These are phyloP conservation scores for Acorus gramineus DNA, from an alignment of 106 monocot species.

Conservation along the genomic window DNA sequence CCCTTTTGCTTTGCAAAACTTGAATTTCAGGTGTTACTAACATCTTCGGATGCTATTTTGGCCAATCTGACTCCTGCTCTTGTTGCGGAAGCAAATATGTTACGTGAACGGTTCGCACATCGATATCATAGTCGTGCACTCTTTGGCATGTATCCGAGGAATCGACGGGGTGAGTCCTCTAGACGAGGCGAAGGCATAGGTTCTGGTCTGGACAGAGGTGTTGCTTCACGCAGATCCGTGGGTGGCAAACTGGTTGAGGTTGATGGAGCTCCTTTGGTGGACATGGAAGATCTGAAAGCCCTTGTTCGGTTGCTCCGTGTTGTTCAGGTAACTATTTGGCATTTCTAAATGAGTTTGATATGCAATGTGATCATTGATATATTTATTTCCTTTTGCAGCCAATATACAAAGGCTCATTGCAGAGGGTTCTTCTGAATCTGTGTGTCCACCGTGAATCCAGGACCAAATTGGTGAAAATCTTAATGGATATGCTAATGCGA, in stretches of 20 bases:
- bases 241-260: constrained; percentile 68
- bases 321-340: constrained; percentile 63
- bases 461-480: constrained; percentile 57
- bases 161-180: constrained; percentile 72
- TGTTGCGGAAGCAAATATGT: constrained; percentile 96
- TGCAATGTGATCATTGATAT: background rate
- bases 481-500: constrained; percentile 94
- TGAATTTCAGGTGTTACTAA: constrained; percentile 74
- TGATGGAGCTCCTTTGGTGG: constrained; percentile 79
- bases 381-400: constrained; percentile 43
- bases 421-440: constrained; percentile 85
- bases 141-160: constrained; percentile 83
- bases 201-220: constrained; percentile 40
- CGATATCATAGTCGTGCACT: constrained; percentile 58
- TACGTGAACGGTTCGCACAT: constrained; percentile 95
- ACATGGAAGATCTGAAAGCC: constrained; percentile 67
- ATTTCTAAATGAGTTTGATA: background rate
- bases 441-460: constrained; percentile 83
- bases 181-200: constrained; percentile 53
- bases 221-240: constrained; percentile 36
- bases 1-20: background rate
- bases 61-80: constrained; percentile 90
- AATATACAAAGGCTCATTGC: constrained; percentile 82
- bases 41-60: constrained; percentile 83
- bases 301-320: constrained; percentile 85